Base-by-base conservation (phyloP, 352 stramenopile genomes). In the Globisporangium iwayamae region DNA sequence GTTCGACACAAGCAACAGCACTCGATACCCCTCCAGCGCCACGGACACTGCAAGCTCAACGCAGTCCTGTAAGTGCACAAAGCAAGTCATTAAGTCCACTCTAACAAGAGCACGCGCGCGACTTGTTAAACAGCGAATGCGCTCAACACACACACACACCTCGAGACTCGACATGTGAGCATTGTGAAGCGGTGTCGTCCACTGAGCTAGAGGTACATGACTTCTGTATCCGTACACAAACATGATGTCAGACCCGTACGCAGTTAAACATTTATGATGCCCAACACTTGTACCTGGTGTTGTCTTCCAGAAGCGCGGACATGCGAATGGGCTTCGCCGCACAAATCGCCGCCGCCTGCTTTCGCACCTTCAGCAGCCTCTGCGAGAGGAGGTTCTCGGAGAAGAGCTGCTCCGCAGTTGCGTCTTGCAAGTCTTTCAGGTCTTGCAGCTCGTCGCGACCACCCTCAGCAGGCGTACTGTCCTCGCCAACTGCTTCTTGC, bases 371-470 rank as follows among this genome's bases (percentile, higher is more conserved):
- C 1, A 62, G 38, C 18, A 63, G 48, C 4, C 60, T 70, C 7
- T 71, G 52, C 16, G 70, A 60, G 47, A 85, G 72, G 20, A 90
- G 73, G n/a, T 69, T 83, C n/a, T 75, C 75, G 2, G 79, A 58
- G 34, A 90, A 78, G 30, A 90, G 71, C 72, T 78, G 68, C 52
- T 83, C 77, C 9, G 71, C 79, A 45, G 73, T 79, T 60, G 53
- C 25, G 18, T 60, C 70, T 28, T 53, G 48, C 0, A 57, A 16
- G 10, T 60, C 67, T 20, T 8, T 45, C 38, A 13, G 18, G 18
- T 60, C 70, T 28, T 53, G 48, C 0, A 57, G n/a, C 10, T 71
- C 62, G 16, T 79, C 62, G 1, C 0, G 16, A 32, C 22, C n/a
- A 32, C 14, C 18, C 1, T 8, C 43, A 43, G n/a, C 41, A 9